Base-by-base conservation (phyloP, 208 protist species). In the Leishmania tropica region DNA sequence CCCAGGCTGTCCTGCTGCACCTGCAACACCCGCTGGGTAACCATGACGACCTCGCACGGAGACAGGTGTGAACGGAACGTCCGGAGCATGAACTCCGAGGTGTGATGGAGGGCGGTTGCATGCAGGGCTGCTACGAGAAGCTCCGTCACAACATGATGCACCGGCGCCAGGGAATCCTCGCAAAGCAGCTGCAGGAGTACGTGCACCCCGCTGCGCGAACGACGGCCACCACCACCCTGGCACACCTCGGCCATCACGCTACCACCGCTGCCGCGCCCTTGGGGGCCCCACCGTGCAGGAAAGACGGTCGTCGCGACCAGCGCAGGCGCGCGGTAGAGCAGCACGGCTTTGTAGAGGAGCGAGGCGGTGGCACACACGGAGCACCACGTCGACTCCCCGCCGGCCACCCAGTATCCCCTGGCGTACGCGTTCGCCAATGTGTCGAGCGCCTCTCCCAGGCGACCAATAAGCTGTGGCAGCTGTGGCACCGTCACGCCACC, bases 81-180 rank as follows among this genome's bases (percentile, higher is more conserved):
- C 11, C 79, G 64, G 8, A 84, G 60, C 35, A 65, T 15, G 45
- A 13, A 45, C n/a, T 78, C 48, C 4, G 64, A 37, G 67, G 48
- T 35, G 19, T 68, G 76, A 0, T 80, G 56, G 56, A 79, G 62
- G 3, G 83, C 78, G 4, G 48, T 37, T 1, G 78, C 53, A 53
- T 77, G 85, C 80, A 88, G 15, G 10, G 74, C 48, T 3, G 81
- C 71, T 15, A 78, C 80, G 0, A 88, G 64, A 17, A 88, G 81
- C 81, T 88, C 81, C 6, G 85, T 70, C 47, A 72, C 60, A 1
- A 45, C 64, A 37, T 80, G 83, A 48, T 86, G 83, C 15, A 56
- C 56, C 15, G 54, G 54, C 47, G 70, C 40, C 11, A 64, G 58
- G 11, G 45, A 24, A 3, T 60, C 54, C 17, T 77, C 56, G 71